phyloP scores from a whole-genome alignment of 345 rosid species.

The Cardiospermum halicacabum region DNA sequence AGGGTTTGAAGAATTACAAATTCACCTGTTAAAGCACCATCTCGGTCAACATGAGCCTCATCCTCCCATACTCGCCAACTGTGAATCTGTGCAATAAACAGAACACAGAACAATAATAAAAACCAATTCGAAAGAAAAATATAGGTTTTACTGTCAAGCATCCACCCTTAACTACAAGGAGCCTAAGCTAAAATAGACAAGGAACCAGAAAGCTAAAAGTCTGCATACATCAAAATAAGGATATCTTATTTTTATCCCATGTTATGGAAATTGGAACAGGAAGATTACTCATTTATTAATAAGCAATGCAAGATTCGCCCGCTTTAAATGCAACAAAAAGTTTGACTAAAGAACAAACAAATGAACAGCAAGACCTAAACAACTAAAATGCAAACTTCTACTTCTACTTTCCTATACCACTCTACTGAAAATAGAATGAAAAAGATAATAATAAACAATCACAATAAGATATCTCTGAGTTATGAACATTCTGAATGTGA shows the following conservation, averaged over 20 bases:
- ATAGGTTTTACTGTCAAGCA: neutral
- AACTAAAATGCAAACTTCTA: neutral
- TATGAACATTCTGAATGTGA: neutral
- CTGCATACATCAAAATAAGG: neutral
- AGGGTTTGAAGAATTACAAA: slow-evolving; percentile 1
- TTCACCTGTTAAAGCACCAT: slow-evolving; percentile 61
- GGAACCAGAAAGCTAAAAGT: neutral
- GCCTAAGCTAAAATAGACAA: slow-evolving; percentile 2
- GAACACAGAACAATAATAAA: slow-evolving; percentile 13
- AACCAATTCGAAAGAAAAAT: neutral
- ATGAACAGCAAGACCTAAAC: neutral
- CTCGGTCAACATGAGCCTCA: slow-evolving; percentile 62
- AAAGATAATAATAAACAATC: neutral
- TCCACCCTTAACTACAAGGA: neutral
- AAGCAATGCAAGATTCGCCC: neutral
- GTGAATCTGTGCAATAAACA: slow-evolving; percentile 55
- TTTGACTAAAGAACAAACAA: slow-evolving; percentile 6
- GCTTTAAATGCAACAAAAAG: neutral
- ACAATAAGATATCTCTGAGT: slow-evolving; percentile 5
- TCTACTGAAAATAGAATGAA: neutral
- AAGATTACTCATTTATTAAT: neutral
- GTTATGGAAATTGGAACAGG: neutral
- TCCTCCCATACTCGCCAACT: slow-evolving; percentile 97
- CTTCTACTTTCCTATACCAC: neutral
- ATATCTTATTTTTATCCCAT: neutral